These are phyloP conservation scores for Quillaja saponaria DNA, from an alignment of 306 rosid genomes.

Conservation along the genomic window DNA sequence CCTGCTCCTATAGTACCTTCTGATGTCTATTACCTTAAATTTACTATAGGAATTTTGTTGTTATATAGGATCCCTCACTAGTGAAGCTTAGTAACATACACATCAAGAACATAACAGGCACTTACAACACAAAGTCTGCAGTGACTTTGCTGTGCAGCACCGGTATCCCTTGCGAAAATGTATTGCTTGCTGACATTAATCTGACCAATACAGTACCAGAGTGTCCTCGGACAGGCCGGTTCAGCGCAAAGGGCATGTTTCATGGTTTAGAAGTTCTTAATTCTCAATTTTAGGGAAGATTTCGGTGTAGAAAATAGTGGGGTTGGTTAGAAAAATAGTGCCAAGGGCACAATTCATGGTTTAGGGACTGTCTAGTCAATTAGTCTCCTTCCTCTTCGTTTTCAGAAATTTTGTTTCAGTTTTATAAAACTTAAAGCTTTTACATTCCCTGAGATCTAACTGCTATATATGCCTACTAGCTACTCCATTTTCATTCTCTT, in stretches of 20 bases:
- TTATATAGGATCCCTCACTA: constrained; percentile 3
- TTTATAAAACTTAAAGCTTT: too few species aligned
- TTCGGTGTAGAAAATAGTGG: not conserved
- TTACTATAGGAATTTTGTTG: too few species aligned
- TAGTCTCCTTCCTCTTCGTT: too few species aligned
- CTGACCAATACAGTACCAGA: not conserved
- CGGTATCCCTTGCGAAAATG: constrained; percentile 3
- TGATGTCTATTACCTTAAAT: too few species aligned
- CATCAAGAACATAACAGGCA: constrained; percentile 21
- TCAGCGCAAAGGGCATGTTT: constrained; percentile 7
- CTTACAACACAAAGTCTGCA: constrained; percentile 21
- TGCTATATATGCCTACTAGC: too few species aligned
- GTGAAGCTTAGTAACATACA: constrained; percentile 19
- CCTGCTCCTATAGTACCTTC: not conserved
- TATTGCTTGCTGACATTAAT: not conserved
- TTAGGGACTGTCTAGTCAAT: too few species aligned
- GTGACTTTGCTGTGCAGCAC: constrained; percentile 15
- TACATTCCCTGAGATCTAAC: too few species aligned
- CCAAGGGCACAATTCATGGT: too few species aligned
- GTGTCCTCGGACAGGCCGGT: not conserved
- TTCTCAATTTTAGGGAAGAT: constrained; percentile 1
- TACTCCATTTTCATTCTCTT: too few species aligned
- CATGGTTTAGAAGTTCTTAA: constrained; percentile 9
- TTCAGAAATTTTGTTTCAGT: too few species aligned
- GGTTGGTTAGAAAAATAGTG: too few species aligned